Evolutionary conservation across 805 yeast genomes (phyloP).

Genomic region (Yarrowia sp.): DNA sequence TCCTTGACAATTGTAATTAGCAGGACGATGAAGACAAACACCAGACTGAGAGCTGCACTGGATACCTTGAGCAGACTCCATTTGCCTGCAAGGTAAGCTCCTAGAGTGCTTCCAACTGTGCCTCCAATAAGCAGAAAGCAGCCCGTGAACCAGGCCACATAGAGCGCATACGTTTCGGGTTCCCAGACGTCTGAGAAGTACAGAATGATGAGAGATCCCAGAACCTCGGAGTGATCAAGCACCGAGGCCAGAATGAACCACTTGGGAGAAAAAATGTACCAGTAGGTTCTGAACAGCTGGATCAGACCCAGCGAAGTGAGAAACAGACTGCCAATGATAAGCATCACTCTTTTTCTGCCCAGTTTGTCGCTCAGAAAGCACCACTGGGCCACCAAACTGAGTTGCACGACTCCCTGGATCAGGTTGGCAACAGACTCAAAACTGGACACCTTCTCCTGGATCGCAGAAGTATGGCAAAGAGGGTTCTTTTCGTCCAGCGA

Average conservation of each 20-base stretch:
- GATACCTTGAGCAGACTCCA: not conserved
- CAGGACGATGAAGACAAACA: not conserved
- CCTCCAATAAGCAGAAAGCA: slow-evolving; percentile 14
- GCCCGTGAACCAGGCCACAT: slow-evolving; percentile 17
- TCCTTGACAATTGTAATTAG: not conserved
- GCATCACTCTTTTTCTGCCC: not conserved
- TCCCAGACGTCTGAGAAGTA: slow-evolving; percentile 16
- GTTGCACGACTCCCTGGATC: slow-evolving; percentile 14
- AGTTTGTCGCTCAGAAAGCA: slow-evolving; percentile 6
- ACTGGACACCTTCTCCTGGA: slow-evolving; percentile 13
- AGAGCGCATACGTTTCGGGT: not conserved
- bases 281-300: not conserved
- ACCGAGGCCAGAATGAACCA: slow-evolving; percentile 3
- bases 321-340: not conserved
- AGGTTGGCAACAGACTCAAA: not conserved
- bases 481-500: slow-evolving; percentile 22
- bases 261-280: not conserved
- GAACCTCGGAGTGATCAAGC: not conserved
- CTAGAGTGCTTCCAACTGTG: not conserved
- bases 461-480: not conserved
- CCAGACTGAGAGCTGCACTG: not conserved
- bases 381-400: slow-evolving; percentile 19
- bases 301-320: not conserved
- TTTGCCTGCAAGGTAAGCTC: not conserved
- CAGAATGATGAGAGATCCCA: slow-evolving; percentile 12